These are phyloP conservation scores for Henningerozyma blattae DNA, from an alignment of 805 yeast species.

Conservation along the genomic window DNA sequence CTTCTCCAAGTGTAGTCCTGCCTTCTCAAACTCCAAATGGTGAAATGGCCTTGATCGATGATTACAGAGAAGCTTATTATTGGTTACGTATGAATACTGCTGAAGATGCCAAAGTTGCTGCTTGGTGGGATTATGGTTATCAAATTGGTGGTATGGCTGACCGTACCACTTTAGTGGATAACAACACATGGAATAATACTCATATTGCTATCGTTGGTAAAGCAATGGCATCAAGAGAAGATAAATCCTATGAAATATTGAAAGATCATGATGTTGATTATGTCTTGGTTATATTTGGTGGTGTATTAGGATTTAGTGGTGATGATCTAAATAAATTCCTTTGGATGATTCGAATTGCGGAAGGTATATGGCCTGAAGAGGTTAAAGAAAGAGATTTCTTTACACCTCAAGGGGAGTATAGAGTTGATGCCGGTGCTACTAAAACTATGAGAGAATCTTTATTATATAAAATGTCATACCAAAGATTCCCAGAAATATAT, in stretches of 20 bases:
- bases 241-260: slow-evolving; percentile 76
- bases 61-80: slow-evolving; percentile 96
- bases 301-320: slow-evolving; percentile 84
- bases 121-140: slow-evolving; percentile 99
- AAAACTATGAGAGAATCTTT: slow-evolving; percentile 78
- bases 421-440: slow-evolving; percentile 73
- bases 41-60: slow-evolving; percentile 74
- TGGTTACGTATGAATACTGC: slow-evolving; percentile 98
- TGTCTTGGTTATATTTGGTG: slow-evolving; percentile 88
- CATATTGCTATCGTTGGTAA: slow-evolving; percentile 99
- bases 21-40: slow-evolving; percentile 79
- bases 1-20: slow-evolving; percentile 94
- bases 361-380: slow-evolving; percentile 99
- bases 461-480: slow-evolving; percentile 90
- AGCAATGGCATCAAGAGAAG: slow-evolving; percentile 89
- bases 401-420: slow-evolving; percentile 77
- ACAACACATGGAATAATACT: slow-evolving; percentile 98
- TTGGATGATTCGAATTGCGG: slow-evolving; percentile 99
- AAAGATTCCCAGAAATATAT: slow-evolving; percentile 67
- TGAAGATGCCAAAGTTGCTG: slow-evolving; percentile 90
- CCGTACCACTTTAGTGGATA: slow-evolving; percentile 94
- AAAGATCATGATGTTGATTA: slow-evolving; percentile 91
- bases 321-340: slow-evolving; percentile 93
- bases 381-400: slow-evolving; percentile 75
- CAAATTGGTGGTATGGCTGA: slow-evolving; percentile 99